phyloP scores from a whole-genome alignment of 1,139 yeast species.

The Spencermartinsiella ligniputridi region DNA sequence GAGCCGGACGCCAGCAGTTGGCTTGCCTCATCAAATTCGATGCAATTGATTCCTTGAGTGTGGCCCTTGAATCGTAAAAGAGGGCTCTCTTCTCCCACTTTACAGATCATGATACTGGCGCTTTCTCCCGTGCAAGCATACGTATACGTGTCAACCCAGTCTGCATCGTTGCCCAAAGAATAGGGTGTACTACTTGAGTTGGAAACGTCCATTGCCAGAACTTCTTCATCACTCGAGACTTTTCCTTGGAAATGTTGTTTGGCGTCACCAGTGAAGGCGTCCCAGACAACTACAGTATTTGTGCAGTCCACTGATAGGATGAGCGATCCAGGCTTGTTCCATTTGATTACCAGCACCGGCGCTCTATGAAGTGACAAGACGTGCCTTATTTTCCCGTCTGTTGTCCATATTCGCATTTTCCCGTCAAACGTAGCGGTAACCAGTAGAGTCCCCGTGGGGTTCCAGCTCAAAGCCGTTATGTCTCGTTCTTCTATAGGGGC shows the following conservation, averaged over 20 bases:
- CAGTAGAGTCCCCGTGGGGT: conserved; percentile 26
- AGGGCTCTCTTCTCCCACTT: conserved; percentile 48
- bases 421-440: conserved; percentile 35
- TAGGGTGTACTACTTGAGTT: conserved; percentile 6
- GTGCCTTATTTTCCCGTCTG: conserved; percentile 44
- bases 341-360: conserved; percentile 47
- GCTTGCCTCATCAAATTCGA: conserved; percentile 48
- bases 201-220: conserved; percentile 4
- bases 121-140: conserved; percentile 65
- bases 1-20: conserved; percentile 67
- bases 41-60: conserved; percentile 51
- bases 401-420: conserved; percentile 31
- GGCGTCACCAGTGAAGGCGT: conserved; percentile 45
- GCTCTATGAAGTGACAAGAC: conserved; percentile 52
- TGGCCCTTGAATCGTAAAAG: conserved; percentile 70
- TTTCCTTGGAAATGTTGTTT: conserved; percentile 28
- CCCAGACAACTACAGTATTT: conserved; percentile 51
- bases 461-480: conserved; percentile 32
- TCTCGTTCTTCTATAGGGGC: conserved; percentile 22
- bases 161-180: conserved; percentile 47
- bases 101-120: conserved; percentile 55
- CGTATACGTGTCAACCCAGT: conserved; percentile 69
- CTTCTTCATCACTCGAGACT: conserved; percentile 2
- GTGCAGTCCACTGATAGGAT: conserved; percentile 41
- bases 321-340: conserved; percentile 45